These are phyloP conservation scores for Bruguiera sexangula DNA, from an alignment of 345 rosid genomes.

Conservation along the genomic window DNA sequence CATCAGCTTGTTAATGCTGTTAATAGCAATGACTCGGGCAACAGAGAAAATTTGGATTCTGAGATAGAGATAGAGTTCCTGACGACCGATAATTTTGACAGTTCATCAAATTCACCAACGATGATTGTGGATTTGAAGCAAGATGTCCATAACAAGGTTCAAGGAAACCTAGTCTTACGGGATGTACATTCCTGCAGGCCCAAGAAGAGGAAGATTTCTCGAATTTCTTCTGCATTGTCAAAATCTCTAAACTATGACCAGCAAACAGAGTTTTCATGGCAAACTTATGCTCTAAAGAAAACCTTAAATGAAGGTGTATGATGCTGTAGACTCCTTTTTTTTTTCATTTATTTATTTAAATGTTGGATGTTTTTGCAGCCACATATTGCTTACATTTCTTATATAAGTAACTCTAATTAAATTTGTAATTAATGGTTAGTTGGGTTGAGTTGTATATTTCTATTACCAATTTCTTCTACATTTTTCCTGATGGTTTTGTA, in stretches of 20 bases:
- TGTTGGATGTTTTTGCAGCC: too few species aligned
- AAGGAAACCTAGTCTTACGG: conserved; percentile 3
- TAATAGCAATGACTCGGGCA: not conserved
- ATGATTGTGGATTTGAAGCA: not conserved
- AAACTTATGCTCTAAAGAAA: conserved; percentile 1
- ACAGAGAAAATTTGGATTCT: not conserved
- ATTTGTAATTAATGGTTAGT: not conserved
- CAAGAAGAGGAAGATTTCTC: not conserved
- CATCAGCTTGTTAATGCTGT: not conserved
- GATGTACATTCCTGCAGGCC: not conserved
- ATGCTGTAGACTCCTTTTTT: not conserved
- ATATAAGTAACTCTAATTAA: not conserved
- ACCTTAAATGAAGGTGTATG: conserved; percentile 8
- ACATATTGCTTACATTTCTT: not conserved
- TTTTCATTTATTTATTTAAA: not conserved
- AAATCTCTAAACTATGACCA: not conserved
- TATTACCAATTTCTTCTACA: not conserved
- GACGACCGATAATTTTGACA: not conserved
- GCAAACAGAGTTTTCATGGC: not conserved
- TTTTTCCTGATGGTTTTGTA: not conserved
- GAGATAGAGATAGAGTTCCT: not conserved
- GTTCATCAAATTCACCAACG: not conserved
- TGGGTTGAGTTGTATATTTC: not conserved
- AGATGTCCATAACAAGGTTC: not conserved
- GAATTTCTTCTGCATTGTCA: not conserved